Base-by-base conservation (phyloP, 768 basidiomycete genomes). In the Daedalea quercina region DNA sequence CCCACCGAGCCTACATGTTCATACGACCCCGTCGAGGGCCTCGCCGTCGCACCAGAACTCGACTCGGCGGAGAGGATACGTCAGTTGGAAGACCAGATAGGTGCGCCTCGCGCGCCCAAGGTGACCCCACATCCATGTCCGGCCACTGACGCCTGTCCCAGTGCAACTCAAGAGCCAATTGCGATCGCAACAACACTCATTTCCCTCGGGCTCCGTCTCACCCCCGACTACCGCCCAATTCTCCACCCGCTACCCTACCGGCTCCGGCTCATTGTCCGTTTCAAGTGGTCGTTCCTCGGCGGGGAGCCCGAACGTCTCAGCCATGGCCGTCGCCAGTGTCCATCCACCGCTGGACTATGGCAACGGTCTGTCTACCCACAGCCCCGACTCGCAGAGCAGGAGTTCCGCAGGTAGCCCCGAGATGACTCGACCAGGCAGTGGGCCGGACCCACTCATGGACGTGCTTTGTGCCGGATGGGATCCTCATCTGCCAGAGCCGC, bases 11-110 rank as follows among this genome's bases (percentile, higher is more conserved):
- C 90, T 8, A 84, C 86, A 61, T 93, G 90, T 61, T 80, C 80
- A 9, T 93, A 93, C 65, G 90, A 93, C 68, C 90, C 89, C 2
- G 83, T 91, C 15, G 90, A 92, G 66, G 90, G 90, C 17, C 67
- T 91, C 34, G 75, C 81, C 8, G 77, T 92, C 35, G 84, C 86
- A 20, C 79, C 88, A 46, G 87, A 90, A 54, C 81, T 78, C 12
- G 86, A 91, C 66, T 87, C 88, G n/a, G 60, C 80, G 12, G 86
- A 89, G 55, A 88, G 85, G 66, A 89, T 92, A 53, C 79, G 77
- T 54, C 76, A 83, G 40, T 71, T 92, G 17, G 90, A 92, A 67
- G 81, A 82, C 53, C 81, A 91, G 73, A 83, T 92, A 58, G 73
- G 90, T 89, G 41, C 35, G 46, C 59, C 44, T 19, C 35, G 9